Percentiles rank a stretch among this genome's conserved stretches.
phyloP scores from a whole-genome alignment of 768 basidiomycete species.

The Mycena metata region DNA sequence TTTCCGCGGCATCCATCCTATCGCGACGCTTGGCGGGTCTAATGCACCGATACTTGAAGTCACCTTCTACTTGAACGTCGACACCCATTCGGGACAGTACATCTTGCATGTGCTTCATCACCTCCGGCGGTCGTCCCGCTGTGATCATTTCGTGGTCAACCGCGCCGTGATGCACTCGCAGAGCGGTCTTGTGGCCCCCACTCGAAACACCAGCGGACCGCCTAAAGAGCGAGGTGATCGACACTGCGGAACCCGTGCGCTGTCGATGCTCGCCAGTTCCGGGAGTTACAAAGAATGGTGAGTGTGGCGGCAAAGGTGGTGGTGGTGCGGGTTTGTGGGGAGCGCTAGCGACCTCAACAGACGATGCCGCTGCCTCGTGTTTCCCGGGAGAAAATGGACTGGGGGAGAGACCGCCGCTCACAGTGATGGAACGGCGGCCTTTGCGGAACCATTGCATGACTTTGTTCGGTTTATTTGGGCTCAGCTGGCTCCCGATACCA shows the following conservation, averaged over 20 bases:
- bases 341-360: slow-evolving; percentile 30
- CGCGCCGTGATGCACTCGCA: slow-evolving; percentile 89
- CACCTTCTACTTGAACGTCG: slow-evolving; percentile 81
- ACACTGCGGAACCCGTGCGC: slow-evolving; percentile 36
- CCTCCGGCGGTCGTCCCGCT: slow-evolving; percentile 76
- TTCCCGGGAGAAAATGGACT: slow-evolving; percentile 16
- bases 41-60: slow-evolving; percentile 86
- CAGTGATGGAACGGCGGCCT: slow-evolving; percentile 30
- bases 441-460: slow-evolving; percentile 99
- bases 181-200: slow-evolving; percentile 41
- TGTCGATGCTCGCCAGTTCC: slow-evolving; percentile 34
- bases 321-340: slow-evolving; percentile 23
- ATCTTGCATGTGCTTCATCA: slow-evolving; percentile 79
- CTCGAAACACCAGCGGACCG: slow-evolving; percentile 32
- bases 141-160: slow-evolving; percentile 91
- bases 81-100: slow-evolving; percentile 87
- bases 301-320: slow-evolving; percentile 2
- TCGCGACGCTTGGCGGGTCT: slow-evolving; percentile 68
- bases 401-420: slow-evolving; percentile 22
- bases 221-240: slow-evolving; percentile 37
- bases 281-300: slow-evolving; percentile 35
- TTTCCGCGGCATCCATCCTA: slow-evolving; percentile 39
- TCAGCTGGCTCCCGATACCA: slow-evolving; percentile 65
- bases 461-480: slow-evolving; percentile 88
- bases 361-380: slow-evolving; percentile 30